Evolutionary conservation across 1,284 basidiomycete species (phyloP), one percentile per base, ranked within the genome.

Genomic region (Erythrobasidium hasegawianum): DNA sequence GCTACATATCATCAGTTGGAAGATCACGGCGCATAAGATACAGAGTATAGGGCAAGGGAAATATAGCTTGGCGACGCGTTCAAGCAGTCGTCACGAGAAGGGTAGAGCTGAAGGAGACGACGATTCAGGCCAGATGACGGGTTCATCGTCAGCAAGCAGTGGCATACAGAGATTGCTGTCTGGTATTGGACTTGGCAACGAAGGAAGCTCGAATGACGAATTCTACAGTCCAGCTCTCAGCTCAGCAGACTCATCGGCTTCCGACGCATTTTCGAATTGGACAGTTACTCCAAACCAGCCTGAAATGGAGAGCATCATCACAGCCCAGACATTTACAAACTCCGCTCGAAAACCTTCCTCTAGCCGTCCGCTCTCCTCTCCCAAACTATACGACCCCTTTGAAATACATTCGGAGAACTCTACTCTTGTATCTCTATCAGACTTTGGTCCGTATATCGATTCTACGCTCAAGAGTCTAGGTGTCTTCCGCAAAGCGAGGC

Each of bases 221-320:
- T 33, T 33, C 33, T 33, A 33, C 33, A 33, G 33, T 33, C 33
- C 33, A 4, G 33, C 33, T 5, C 33, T 33, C 33, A 33, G 33
- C 33, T 33, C 33, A 33, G 33, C 33, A 33, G 33, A 33, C 33
- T 33, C 43, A 7, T 7, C 43, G 43, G 16, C 43, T 24, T n/a
- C 16, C 16, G 43, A 47, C 14, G 7, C 43, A 24, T 14, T 47
- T 14, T 7, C 43, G 16, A 47, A 18, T 8, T 24, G 22, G n/a
- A 47, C 16, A 5, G 43, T 47, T 14, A 47, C 43, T n/a, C 43
- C 43, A 47, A 18, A 8, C 16, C 43, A 24, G 22, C 43, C 43
- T 5, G n/a, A 50, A 52, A 53, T 61, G 59, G 59, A 61, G 49
- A 61, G 59, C 40, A 39, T 61, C 4, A 40, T 61, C 22, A 52